Conservation (phyloP, 163 green algal genomes). For the Trebouxiophyceae sp. region DNA sequence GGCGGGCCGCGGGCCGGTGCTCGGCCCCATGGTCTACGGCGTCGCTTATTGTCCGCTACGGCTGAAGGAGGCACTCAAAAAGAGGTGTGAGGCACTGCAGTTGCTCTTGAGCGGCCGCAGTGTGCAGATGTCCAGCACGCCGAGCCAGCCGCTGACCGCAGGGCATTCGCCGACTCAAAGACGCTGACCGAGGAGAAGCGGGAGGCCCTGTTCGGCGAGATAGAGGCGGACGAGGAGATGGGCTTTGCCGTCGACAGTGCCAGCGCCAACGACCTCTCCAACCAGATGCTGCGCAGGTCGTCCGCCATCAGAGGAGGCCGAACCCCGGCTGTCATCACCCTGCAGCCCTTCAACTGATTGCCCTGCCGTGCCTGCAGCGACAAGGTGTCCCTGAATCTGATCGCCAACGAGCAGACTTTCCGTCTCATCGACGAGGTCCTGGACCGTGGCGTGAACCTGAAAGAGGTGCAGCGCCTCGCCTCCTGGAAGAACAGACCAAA, state of each 20-base stretch:
- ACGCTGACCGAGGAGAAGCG: slow-evolving; percentile 61
- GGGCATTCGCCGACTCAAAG: slow-evolving; percentile 79
- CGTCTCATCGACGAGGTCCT: slow-evolving; percentile 65
- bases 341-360: no score
- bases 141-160: slow-evolving; percentile 17
- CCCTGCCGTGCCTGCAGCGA: no score
- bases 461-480: slow-evolving; percentile 46
- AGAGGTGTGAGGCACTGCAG: slow-evolving; percentile 20
- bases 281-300: slow-evolving; percentile 54
- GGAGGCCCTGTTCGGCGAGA: slow-evolving; percentile 46
- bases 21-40: slow-evolving; percentile 88
- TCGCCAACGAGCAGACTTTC: slow-evolving; percentile 72
- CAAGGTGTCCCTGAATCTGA: slow-evolving; percentile 62
- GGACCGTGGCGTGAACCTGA: slow-evolving; percentile 51
- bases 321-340: no score
- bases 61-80: slow-evolving; percentile 23
- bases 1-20: slow-evolving; percentile 80
- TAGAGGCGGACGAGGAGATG: slow-evolving; percentile 35
- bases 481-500: no score
- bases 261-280: slow-evolving; percentile 45
- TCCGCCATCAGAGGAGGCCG: no score
- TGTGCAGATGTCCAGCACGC: no score
- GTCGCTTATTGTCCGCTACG: slow-evolving; percentile 31
- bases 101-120: no score
- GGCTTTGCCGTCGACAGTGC: slow-evolving; percentile 40